phyloP scores from a whole-genome alignment of 1,284 basidiomycete species.

The Austroboletus novae-zelandiae region DNA sequence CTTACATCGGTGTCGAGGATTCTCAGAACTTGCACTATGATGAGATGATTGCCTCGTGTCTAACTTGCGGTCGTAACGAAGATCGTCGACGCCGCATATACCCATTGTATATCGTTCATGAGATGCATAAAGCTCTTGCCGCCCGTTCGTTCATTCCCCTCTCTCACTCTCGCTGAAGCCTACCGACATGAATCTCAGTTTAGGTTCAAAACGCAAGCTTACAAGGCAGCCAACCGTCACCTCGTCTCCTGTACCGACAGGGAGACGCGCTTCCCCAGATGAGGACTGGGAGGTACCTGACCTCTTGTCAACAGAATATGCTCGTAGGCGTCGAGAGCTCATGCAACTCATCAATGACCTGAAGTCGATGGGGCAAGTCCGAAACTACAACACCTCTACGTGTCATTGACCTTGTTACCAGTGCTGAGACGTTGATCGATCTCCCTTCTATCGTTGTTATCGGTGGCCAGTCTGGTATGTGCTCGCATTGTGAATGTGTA shows the following conservation, averaged over 20 bases:
- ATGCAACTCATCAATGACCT: conserved; percentile 47
- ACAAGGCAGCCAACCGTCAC: neutral
- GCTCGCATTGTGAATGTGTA: neutral
- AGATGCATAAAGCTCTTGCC: no score
- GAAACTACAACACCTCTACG: neutral
- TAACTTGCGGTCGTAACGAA: no score
- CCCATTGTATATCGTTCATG: no score
- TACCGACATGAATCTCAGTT: neutral
- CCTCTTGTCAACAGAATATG: conserved; percentile 41
- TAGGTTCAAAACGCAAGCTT: neutral
- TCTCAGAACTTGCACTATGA: no score
- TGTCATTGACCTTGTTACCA: conserved; percentile 17
- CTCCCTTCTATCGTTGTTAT: conserved; percentile 55
- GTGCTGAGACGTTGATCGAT: conserved; percentile 42
- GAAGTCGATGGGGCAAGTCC: conserved; percentile 41
- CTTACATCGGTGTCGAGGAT: no score
- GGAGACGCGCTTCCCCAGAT: conserved; percentile 5
- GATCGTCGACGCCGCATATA: no score
- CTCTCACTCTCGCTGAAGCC: no score
- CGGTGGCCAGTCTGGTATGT: conserved; percentile 55
- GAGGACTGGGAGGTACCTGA: conserved; percentile 12
- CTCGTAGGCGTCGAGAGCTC: conserved; percentile 43
- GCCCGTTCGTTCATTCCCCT: no score
- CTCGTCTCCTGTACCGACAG: neutral
- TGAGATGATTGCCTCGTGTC: no score